These are phyloP conservation scores for Aspergillus piperis DNA, from an alignment of 2,329 filamentous ascomycete species.

Conservation along the genomic window DNA sequence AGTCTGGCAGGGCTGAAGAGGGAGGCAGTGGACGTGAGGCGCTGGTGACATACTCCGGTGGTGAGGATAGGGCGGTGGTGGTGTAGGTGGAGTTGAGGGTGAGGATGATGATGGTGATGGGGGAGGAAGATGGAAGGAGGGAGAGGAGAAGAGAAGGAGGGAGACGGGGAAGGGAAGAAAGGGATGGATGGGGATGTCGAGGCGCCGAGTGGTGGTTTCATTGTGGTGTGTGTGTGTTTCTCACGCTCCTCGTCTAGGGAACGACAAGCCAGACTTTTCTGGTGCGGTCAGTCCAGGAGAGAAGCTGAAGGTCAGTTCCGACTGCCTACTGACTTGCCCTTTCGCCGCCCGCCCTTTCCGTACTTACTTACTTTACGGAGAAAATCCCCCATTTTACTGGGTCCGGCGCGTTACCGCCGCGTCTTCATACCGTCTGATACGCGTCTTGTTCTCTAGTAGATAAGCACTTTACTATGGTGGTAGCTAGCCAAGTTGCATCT, in stretches of 20 bases:
- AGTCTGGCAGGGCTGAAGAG: slow-evolving; percentile 28
- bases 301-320: slow-evolving; percentile 11
- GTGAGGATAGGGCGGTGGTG: slow-evolving; percentile 18
- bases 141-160: slow-evolving; percentile 14
- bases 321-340: not conserved
- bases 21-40: slow-evolving; percentile 24
- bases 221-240: slow-evolving; percentile 33
- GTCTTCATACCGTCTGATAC: slow-evolving; percentile 14
- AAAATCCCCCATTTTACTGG: not conserved
- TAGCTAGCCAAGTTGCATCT: too few species aligned
- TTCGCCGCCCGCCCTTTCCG: not conserved
- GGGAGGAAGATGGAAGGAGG: slow-evolving; percentile 19
- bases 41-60: slow-evolving; percentile 36
- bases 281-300: slow-evolving; percentile 23
- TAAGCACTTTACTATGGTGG: too few species aligned
- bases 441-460: not conserved
- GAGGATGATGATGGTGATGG: slow-evolving; percentile 13
- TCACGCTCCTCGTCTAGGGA: slow-evolving; percentile 25
- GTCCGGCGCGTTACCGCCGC: slow-evolving; percentile 2
- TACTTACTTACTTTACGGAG: not conserved
- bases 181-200: slow-evolving; percentile 30
- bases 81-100: slow-evolving; percentile 13
- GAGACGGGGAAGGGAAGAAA: slow-evolving; percentile 30
- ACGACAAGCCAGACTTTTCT: slow-evolving; percentile 25
- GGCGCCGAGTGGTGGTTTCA: slow-evolving; percentile 31